phyloP scores from a whole-genome alignment of 768 basidiomycete species.

The Rhodotorula toruloides region DNA sequence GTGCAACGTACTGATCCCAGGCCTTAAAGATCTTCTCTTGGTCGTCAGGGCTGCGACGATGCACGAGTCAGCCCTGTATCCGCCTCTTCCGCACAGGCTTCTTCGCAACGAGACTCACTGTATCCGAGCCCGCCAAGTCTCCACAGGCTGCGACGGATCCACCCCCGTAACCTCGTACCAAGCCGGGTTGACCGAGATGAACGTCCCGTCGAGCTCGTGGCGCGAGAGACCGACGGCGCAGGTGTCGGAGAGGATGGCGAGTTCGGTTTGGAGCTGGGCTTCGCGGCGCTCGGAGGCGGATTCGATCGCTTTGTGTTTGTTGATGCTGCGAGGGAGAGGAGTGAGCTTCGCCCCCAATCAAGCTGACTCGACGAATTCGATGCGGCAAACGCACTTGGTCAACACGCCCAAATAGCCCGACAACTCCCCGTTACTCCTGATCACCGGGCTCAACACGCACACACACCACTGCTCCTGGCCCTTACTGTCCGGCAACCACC shows the following conservation, averaged over 20 bases:
- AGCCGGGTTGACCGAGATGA: slow-evolving; percentile 22
- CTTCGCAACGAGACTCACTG: not conserved
- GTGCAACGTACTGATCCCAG: not conserved
- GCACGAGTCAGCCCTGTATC: not conserved
- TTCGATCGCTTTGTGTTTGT: slow-evolving; percentile 19
- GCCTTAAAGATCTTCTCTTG: not conserved
- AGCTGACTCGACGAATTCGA: too few species aligned
- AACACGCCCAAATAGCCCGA: slow-evolving; percentile 16
- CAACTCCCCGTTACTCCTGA: too few species aligned
- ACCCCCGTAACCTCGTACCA: not conserved
- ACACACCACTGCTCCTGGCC: slow-evolving; percentile 11
- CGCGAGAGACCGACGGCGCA: slow-evolving; percentile 14
- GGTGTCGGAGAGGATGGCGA: slow-evolving; percentile 7
- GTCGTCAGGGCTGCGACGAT: not conserved
- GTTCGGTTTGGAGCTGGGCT: slow-evolving; percentile 13
- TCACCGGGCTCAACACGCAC: not conserved
- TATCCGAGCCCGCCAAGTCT: not conserved
- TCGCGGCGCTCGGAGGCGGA: slow-evolving; percentile 8
- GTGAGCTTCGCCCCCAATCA: too few species aligned
- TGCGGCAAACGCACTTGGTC: slow-evolving; percentile 6
- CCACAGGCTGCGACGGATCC: not conserved
- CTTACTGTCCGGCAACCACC: slow-evolving; percentile 4
- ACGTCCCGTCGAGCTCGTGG: slow-evolving; percentile 11
- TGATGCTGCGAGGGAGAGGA: not conserved
- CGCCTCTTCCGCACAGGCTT: not conserved